Evolutionary conservation across 306 rosid species (phyloP), one percentile per base, ranked within the genome.

Genomic region (Biancaea sappan): DNA sequence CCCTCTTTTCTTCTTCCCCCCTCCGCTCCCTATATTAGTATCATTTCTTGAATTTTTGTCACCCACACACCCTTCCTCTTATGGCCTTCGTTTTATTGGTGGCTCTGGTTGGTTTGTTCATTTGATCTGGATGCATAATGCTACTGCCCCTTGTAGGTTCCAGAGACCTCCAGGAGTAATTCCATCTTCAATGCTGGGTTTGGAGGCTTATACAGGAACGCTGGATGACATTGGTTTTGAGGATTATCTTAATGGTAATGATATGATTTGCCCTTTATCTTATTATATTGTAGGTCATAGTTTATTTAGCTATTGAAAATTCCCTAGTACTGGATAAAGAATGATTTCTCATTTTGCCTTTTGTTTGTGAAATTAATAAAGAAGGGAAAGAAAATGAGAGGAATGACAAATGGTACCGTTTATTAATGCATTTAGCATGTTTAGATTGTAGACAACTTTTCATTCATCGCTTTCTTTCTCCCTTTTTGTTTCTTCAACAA

Each of bases 131-230:
- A 79, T 76, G 32, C 40, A 48, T 43, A 16, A 44, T 60, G 60
- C 38, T 66, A 26, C 59, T 43, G n/a, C 54, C 41, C 35, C 10
- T 44, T 80, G 77, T 84, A 90, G 96, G 72, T 88, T 90, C 76
- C 93, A 86, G 81, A 86, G 92, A 82, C 93, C 92, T 80, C 84
- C 89, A n/a, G 93, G 93, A 50, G 78, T 82, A 53, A 88, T 91
- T 59, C 85, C 86, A 31, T 89, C 86, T 48, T 86, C 91, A 58
- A 83, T 86, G 82, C 63, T 89, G 63, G 96, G 96, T 52, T 85
- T 91, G 73, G 96, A 91, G 76, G 88, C 92, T 41, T 40, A 85
- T 48, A 88, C 87, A 0, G 96, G 96, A 78, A 61, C 72, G 48
- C 85, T 91, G 78, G 89, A 85, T 53, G 77, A 80, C 71, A 83